Evolutionary conservation across 495 filamentous ascomycete genomes (phyloP).

Genomic region (Rhypophila decipiens): DNA sequence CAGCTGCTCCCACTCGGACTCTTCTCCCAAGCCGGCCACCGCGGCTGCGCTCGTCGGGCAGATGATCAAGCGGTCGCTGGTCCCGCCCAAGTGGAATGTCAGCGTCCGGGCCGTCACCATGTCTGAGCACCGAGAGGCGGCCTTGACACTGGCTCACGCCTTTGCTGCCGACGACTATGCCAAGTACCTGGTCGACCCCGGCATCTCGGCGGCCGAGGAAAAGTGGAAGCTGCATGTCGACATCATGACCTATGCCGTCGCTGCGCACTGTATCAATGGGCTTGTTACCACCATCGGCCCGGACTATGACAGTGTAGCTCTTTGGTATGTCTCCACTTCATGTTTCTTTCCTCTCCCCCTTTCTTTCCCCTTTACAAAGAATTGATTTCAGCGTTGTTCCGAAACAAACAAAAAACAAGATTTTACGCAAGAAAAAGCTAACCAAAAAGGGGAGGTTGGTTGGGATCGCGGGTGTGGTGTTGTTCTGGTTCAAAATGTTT

Average conservation of each 20-base stretch:
- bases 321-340: slow-evolving; percentile 53
- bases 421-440: background rate
- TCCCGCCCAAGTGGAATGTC: slow-evolving; percentile 40
- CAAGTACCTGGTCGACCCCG: slow-evolving; percentile 63
- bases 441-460: background rate
- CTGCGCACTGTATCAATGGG: slow-evolving; percentile 64
- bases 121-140: slow-evolving; percentile 60
- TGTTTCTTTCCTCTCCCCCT: background rate
- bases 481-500: no score
- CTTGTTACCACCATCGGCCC: slow-evolving; percentile 65
- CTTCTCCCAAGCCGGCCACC: background rate
- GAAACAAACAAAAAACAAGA: background rate
- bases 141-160: slow-evolving; percentile 62
- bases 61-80: slow-evolving; percentile 40
- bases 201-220: slow-evolving; percentile 47
- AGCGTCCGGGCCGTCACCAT: slow-evolving; percentile 53
- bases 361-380: background rate
- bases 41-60: slow-evolving; percentile 14
- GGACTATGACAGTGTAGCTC: slow-evolving; percentile 66
- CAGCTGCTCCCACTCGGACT: background rate
- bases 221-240: slow-evolving; percentile 69
- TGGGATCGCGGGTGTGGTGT: background rate
- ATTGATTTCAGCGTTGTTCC: background rate
- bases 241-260: slow-evolving; percentile 66
- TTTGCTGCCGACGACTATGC: slow-evolving; percentile 69